Percentiles rank a stretch among this genome's conserved stretches.
These are phyloP conservation scores for Penicillium cosmopolitanum DNA, from an alignment of 495 filamentous ascomycete species.

Conservation along the genomic window DNA sequence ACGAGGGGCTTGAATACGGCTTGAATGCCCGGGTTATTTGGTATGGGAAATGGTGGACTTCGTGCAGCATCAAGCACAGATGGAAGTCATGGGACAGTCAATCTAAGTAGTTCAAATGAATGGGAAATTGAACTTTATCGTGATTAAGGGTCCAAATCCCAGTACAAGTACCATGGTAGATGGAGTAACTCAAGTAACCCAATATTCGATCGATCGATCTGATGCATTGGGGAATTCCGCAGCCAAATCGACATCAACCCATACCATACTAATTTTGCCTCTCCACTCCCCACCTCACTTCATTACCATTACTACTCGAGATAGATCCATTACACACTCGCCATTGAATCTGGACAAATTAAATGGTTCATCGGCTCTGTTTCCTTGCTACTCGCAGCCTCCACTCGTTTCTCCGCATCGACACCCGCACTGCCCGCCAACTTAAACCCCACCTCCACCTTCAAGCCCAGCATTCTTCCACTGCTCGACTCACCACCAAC, in stretches of 20 bases:
- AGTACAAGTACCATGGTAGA: too few relatives aligned
- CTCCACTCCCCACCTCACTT: neutral
- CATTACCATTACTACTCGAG: neutral
- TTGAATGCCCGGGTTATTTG: too few relatives aligned
- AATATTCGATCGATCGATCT: neutral
- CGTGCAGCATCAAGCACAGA: too few relatives aligned
- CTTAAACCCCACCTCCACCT: conserved; percentile 17
- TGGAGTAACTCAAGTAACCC: too few relatives aligned
- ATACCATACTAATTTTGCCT: neutral
- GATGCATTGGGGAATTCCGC: neutral
- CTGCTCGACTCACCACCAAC: neutral
- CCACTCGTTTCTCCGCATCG: conserved; percentile 25
- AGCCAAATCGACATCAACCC: neutral
- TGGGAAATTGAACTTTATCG: too few relatives aligned
- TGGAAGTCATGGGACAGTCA: too few relatives aligned
- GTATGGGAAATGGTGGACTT: too few relatives aligned
- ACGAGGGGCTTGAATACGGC: too few relatives aligned
- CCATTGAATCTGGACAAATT: too few relatives aligned
- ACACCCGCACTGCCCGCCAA: conserved; percentile 12
- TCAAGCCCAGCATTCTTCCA: conserved; percentile 17
- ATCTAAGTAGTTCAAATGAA: too few relatives aligned
- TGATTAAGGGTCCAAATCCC: too few relatives aligned
- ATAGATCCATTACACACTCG: too few relatives aligned
- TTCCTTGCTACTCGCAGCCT: neutral
- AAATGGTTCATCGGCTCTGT: conserved; percentile 7